Percentiles rank a stretch among this genome's conserved stretches.
Evolutionary conservation across 2,329 filamentous ascomycete genomes (phyloP).

Genomic region (Cercospora brassicicola): DNA sequence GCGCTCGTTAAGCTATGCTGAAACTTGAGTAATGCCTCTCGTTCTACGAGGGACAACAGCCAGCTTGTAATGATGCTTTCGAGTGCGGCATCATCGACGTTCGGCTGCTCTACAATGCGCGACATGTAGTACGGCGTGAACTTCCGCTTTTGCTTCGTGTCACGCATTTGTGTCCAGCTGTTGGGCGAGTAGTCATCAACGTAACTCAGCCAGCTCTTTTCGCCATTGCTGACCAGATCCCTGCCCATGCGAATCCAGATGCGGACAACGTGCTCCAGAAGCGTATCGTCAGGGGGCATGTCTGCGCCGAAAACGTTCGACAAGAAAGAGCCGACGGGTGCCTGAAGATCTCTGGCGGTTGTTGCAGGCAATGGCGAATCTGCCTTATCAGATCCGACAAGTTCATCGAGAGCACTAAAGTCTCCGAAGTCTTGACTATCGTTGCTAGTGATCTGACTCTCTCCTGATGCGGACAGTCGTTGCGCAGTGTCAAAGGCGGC

Average conservation of each 20-base stretch:
- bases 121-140: slow-evolving; percentile 50
- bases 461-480: slow-evolving; percentile 25
- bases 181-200: slow-evolving; percentile 55
- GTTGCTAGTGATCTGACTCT: slow-evolving; percentile 48
- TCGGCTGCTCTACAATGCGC: slow-evolving; percentile 43
- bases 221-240: slow-evolving; percentile 46
- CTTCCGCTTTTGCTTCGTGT: slow-evolving; percentile 49
- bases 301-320: slow-evolving; percentile 65
- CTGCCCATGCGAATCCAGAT: slow-evolving; percentile 57
- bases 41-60: slow-evolving; percentile 58
- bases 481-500: slow-evolving; percentile 40
- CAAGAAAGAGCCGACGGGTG: slow-evolving; percentile 54
- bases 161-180: slow-evolving; percentile 51
- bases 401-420: slow-evolving; percentile 55
- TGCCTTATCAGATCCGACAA: slow-evolving; percentile 17
- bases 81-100: slow-evolving; percentile 48
- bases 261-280: slow-evolving; percentile 55
- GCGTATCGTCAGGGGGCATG: slow-evolving; percentile 52
- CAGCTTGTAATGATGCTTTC: slow-evolving; percentile 55
- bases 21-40: slow-evolving; percentile 61
- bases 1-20: slow-evolving; percentile 59
- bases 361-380: background rate
- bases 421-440: slow-evolving; percentile 67
- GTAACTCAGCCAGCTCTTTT: slow-evolving; percentile 57
- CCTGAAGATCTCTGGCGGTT: slow-evolving; percentile 46